Percentiles rank a stretch among this genome's conserved stretches.
phyloP scores from a whole-genome alignment of 2,329 filamentous ascomycete genomes.

The Drechslerella dactyloides region DNA sequence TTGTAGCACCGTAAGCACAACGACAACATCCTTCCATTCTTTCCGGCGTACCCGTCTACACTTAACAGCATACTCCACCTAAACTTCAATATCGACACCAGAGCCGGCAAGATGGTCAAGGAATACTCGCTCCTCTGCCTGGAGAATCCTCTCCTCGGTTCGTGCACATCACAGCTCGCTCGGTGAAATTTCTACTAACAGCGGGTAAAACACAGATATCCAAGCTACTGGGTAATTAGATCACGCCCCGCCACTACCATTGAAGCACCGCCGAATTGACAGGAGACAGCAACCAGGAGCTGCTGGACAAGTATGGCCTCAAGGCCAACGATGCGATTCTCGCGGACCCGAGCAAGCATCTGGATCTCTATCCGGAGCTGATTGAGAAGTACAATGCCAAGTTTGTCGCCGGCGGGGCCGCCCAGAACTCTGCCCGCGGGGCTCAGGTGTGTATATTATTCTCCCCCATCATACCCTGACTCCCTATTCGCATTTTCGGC shows the following conservation, averaged over 20 bases:
- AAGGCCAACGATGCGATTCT: slow-evolving; percentile 98
- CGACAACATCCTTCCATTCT: no score
- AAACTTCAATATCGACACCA: not conserved
- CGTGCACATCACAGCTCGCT: slow-evolving; percentile 3
- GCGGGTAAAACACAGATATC: slow-evolving; percentile 69
- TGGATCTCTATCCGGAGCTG: slow-evolving; percentile 88
- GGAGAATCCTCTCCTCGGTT: slow-evolving; percentile 96
- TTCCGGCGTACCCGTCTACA: slow-evolving; percentile 12
- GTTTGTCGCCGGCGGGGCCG: slow-evolving; percentile 92
- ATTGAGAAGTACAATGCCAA: slow-evolving; percentile 91
- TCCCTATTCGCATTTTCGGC: not conserved
- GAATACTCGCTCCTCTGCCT: slow-evolving; percentile 89
- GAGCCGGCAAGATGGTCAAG: slow-evolving; percentile 71
- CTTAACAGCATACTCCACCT: slow-evolving; percentile 3
- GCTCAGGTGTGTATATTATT: slow-evolving; percentile 67
- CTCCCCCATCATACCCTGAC: not conserved
- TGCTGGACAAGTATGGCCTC: slow-evolving; percentile 89
- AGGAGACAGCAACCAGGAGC: slow-evolving; percentile 71
- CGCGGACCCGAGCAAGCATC: slow-evolving; percentile 75
- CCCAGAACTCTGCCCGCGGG: slow-evolving; percentile 95
- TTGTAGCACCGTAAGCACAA: no score
- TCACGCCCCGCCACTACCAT: not conserved
- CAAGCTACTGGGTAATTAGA: slow-evolving; percentile 72
- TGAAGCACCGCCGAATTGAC: slow-evolving; percentile 10
- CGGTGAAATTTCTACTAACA: slow-evolving; percentile 8